phyloP scores from a whole-genome alignment of 1,284 basidiomycete species.

The Sanghuangporus baumii region DNA sequence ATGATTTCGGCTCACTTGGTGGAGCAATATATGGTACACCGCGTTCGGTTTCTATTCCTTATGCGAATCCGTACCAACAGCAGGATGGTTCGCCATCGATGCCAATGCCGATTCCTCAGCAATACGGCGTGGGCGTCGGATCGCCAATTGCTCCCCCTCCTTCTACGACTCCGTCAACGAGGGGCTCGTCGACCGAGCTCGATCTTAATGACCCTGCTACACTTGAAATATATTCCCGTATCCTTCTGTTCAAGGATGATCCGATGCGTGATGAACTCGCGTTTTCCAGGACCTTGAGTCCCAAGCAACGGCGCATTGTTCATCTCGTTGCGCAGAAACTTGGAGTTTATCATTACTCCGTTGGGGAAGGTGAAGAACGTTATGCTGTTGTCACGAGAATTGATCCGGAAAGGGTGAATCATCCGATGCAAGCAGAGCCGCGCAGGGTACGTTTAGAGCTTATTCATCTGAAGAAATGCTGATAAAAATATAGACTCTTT shows the following conservation, averaged over 20 bases:
- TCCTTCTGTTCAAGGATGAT: conserved; percentile 97
- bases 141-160: conserved; percentile 41
- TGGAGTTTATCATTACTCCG: conserved; percentile 89
- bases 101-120: conserved; percentile 53
- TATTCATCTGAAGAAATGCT: conserved; percentile 19
- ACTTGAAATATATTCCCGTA: conserved; percentile 95
- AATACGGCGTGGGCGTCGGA: conserved; percentile 42
- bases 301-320: conserved; percentile 87
- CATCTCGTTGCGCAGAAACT: conserved; percentile 96
- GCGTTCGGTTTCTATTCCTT: conserved; percentile 53
- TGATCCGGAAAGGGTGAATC: conserved; percentile 67
- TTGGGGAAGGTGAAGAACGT: conserved; percentile 89
- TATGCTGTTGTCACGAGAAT: conserved; percentile 90
- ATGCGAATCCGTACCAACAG: conserved; percentile 47
- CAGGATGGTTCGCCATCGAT: conserved; percentile 57
- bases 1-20: conserved; percentile 59
- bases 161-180: conserved; percentile 53
- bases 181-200: conserved; percentile 59
- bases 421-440: conserved; percentile 17
- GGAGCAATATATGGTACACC: conserved; percentile 48
- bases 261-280: conserved; percentile 96
- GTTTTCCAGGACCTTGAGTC: conserved; percentile 81
- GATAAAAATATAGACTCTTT: conserved; percentile 56
- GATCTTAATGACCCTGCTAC: conserved; percentile 96
- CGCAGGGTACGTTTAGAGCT: conserved; percentile 16